Evolutionary conservation across 257 asterid species (phyloP), one percentile per base, ranked within the genome.

Genomic region (Nicotiana attenuata): DNA sequence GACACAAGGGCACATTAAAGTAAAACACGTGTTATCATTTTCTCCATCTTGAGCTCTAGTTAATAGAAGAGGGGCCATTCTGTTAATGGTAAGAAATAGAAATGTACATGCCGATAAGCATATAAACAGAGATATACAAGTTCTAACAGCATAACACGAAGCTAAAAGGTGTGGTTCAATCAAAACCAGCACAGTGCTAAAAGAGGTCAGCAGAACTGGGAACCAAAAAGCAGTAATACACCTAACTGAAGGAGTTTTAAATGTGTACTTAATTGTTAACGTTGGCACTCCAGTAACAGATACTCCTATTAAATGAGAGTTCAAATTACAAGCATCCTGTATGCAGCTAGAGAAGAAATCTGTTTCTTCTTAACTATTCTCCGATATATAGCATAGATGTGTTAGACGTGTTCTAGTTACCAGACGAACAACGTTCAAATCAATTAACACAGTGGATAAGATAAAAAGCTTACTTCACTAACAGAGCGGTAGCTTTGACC

Each of bases 401-500:
- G 52, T 5, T 47, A 24, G 8, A 22, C 9, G 8, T 73, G 63
- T 50, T 47, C 79, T 73, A 73, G 60, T 41, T 24, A 73, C 14
- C 78, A 13, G 2, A 71, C 19, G 31, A 69, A 71, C 35, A 20
- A 38, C 19, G 9, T 38, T 10, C n/a, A 22, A 71, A 47, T 22
- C 16, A 56, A 57, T 41, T 55, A 64, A 29, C 77, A 50, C 16
- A 17, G 29, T 59, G 16, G 52, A 65, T 26, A 81, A 77, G 76
- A 80, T 38, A 65, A 69, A 82, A 55, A 68, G 82, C 93, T 92
- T 85, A 94, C 97, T 67, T 92, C 97, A 87, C 88, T 88, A 53
- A 88, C 85, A 75, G 91, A 87, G 84, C 86, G 87, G 82, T 90
- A 91, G 76, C 87, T 90, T 85, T 91, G 94, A 71, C 92, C 85